Percentiles rank a stretch among this genome's conserved stretches.
phyloP scores from a whole-genome alignment of 306 rosid species.

The Lablab purpureus region DNA sequence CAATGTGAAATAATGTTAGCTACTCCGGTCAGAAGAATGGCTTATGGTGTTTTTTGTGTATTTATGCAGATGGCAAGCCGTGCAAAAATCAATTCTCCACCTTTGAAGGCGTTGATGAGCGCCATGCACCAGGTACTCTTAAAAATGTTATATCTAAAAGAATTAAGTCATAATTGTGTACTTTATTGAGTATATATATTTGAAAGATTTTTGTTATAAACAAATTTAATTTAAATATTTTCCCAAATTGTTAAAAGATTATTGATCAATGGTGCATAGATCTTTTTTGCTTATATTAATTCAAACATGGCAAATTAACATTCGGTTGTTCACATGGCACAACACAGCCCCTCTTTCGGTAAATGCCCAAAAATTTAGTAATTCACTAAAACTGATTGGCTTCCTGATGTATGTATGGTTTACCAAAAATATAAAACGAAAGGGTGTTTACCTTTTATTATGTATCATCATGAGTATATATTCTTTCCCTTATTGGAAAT shows the following conservation, averaged over 20 bases:
- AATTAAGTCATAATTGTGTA: slow-evolving; percentile 17
- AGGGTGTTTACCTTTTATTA: too few species aligned
- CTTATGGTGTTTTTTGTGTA: slow-evolving; percentile 4
- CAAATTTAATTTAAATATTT: slow-evolving; percentile 19
- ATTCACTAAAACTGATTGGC: not conserved
- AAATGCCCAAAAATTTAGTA: not conserved
- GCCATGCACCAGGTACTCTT: slow-evolving; percentile 68
- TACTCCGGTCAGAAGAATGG: slow-evolving; percentile 11
- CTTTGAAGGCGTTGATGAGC: slow-evolving; percentile 70
- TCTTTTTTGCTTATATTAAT: not conserved
- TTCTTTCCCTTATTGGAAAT: too few species aligned
- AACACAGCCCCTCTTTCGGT: not conserved
- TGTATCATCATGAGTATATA: too few species aligned
- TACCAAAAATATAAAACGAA: too few species aligned
- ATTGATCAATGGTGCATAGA: slow-evolving; percentile 24
- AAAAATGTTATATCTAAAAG: not conserved
- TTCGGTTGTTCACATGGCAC: not conserved
- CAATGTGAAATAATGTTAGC: slow-evolving; percentile 16
- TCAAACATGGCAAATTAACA: slow-evolving; percentile 16
- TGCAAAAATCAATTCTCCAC: slow-evolving; percentile 84
- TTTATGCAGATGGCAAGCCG: slow-evolving; percentile 84
- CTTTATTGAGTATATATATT: slow-evolving; percentile 9
- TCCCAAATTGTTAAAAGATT: slow-evolving; percentile 11
- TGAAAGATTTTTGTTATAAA: slow-evolving; percentile 15
- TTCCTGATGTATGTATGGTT: too few species aligned